Percentiles rank a stretch among this genome's conserved stretches.
phyloP scores from a whole-genome alignment of 2,329 filamentous ascomycete genomes.

The Leptosphaerulina australis region DNA sequence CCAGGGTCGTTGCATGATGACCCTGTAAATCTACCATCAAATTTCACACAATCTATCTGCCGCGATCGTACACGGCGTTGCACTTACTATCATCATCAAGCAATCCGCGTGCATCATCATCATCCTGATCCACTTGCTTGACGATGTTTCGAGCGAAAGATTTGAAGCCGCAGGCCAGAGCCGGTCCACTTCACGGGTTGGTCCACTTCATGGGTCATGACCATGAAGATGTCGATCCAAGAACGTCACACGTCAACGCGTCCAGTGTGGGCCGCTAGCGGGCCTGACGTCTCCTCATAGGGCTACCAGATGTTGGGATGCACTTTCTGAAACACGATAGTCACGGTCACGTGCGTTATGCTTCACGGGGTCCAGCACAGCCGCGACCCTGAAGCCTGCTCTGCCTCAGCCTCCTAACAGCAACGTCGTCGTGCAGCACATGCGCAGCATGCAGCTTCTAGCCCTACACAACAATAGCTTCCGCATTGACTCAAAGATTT shows the following conservation, averaged over 20 bases:
- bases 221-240: constrained; percentile 16
- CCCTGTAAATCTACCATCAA: constrained; percentile 24
- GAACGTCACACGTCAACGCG: constrained; percentile 31
- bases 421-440: background rate
- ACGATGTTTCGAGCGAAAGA: constrained; percentile 11
- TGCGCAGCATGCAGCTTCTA: background rate
- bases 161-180: constrained; percentile 9
- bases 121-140: constrained; percentile 16
- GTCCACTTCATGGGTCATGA: constrained; percentile 17
- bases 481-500: background rate
- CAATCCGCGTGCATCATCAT: constrained; percentile 18
- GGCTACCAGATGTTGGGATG: constrained; percentile 10
- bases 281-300: constrained; percentile 16
- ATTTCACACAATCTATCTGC: constrained; percentile 35
- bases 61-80: constrained; percentile 11
- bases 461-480: background rate
- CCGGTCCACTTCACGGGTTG: constrained; percentile 17
- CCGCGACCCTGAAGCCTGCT: constrained; percentile 9
- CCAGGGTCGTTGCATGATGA: constrained; percentile 17
- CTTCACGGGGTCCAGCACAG: background rate
- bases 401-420: constrained; percentile 11
- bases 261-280: constrained; percentile 21
- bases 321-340: constrained; percentile 13
- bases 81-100: constrained; percentile 20
- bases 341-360: constrained; percentile 6